Evolutionary conservation across 305 asterid genomes (phyloP).

Genomic region (Euphrasia arctica): DNA sequence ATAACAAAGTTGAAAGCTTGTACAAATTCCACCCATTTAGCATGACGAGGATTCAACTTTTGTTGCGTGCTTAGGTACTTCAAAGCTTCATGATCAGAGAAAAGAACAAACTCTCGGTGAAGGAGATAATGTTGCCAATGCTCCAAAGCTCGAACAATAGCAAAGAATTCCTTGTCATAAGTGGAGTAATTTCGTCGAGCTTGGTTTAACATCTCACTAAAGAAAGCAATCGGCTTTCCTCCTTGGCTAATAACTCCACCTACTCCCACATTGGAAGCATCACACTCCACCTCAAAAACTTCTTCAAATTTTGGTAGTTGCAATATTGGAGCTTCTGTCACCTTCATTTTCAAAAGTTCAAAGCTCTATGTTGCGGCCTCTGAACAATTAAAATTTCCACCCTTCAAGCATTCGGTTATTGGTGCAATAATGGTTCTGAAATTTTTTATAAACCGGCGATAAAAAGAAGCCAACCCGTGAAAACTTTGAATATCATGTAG

Average conservation of each 20-base stretch:
- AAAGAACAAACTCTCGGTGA: slow-evolving; percentile 4
- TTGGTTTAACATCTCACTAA: slow-evolving; percentile 18
- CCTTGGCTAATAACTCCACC: neutral
- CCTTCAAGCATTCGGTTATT: slow-evolving; percentile 16
- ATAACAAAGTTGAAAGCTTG: slow-evolving; percentile 12
- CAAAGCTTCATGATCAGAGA: slow-evolving; percentile 1
- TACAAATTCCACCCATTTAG: slow-evolving; percentile 19
- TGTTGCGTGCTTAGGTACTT: slow-evolving; percentile 6
- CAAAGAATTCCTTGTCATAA: slow-evolving; percentile 19
- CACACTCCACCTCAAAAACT: slow-evolving; percentile 20
- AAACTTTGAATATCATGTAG: slow-evolving; percentile 2
- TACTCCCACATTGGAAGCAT: slow-evolving; percentile 20
- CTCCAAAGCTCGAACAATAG: slow-evolving; percentile 15
- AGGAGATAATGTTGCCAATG: slow-evolving; percentile 22
- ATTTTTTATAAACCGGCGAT: slow-evolving; percentile 15
- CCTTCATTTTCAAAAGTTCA: slow-evolving; percentile 9
- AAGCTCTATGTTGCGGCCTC: slow-evolving; percentile 11
- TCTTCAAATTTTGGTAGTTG: slow-evolving; percentile 17
- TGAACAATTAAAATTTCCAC: slow-evolving; percentile 4
- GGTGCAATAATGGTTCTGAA: slow-evolving; percentile 28
- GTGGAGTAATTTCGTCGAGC: slow-evolving; percentile 8
- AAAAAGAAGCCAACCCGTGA: slow-evolving; percentile 30
- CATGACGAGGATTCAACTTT: slow-evolving; percentile 4
- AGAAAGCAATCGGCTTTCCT: slow-evolving; percentile 2
- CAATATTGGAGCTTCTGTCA: slow-evolving; percentile 8